Evolutionary conservation across 768 basidiomycete species (phyloP).

Genomic region (Jaapia argillacea): DNA sequence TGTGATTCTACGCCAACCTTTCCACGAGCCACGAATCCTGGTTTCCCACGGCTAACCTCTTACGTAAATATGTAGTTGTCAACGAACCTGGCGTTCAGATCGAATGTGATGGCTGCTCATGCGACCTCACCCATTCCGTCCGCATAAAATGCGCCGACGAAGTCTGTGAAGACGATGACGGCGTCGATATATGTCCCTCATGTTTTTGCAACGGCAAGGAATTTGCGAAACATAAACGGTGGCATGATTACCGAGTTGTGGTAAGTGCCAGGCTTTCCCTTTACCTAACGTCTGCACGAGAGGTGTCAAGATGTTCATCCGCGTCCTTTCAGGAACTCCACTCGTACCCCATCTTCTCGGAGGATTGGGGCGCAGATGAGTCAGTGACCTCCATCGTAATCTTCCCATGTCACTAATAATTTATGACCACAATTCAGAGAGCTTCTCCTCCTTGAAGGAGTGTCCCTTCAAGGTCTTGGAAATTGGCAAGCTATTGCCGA

Average conservation of each 20-base stretch:
- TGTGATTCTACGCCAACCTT: slow-evolving; percentile 15
- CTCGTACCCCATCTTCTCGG: slow-evolving; percentile 90
- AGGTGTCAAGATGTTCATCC: slow-evolving; percentile 2
- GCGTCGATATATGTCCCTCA: slow-evolving; percentile 86
- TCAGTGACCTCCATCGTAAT: slow-evolving; percentile 25
- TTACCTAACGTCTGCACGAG: no score
- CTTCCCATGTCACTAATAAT: slow-evolving; percentile 2
- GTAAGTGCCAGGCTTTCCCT: slow-evolving; percentile 34
- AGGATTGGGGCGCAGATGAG: slow-evolving; percentile 99
- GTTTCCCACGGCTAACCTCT: slow-evolving; percentile 19
- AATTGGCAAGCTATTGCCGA: slow-evolving; percentile 97
- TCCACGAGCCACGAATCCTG: slow-evolving; percentile 4
- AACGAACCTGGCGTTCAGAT: slow-evolving; percentile 79
- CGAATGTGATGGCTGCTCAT: slow-evolving; percentile 73
- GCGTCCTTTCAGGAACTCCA: slow-evolving; percentile 68
- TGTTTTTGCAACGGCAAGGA: slow-evolving; percentile 94
- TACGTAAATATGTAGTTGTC: slow-evolving; percentile 26
- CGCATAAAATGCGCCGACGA: slow-evolving; percentile 93
- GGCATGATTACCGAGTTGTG: slow-evolving; percentile 87
- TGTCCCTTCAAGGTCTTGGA: slow-evolving; percentile 79
- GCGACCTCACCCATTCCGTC: slow-evolving; percentile 92
- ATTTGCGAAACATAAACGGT: slow-evolving; percentile 73
- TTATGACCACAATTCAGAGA: slow-evolving; percentile 47
- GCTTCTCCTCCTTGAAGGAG: slow-evolving; percentile 80
- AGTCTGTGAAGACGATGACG: slow-evolving; percentile 60